Base-by-base conservation (phyloP, 2,329 filamentous ascomycete species). In the Aspergillus fumigatiaffinis region DNA sequence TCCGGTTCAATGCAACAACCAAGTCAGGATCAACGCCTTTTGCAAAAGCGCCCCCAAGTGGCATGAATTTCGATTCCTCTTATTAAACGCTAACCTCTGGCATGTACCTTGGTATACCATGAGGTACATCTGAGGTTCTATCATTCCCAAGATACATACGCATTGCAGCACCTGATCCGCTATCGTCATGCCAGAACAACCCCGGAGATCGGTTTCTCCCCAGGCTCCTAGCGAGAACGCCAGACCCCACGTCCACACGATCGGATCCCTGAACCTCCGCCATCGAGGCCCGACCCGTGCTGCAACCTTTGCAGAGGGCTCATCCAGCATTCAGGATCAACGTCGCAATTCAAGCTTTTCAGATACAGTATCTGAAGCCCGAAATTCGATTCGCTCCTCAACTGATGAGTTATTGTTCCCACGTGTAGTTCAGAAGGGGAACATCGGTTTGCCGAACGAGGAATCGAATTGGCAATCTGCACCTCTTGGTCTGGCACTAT, bases 401-500 rank as follows among this genome's bases (percentile, higher is more conserved):
- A 88, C 87, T 0, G 87, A 90, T 66, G 86, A 90, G 63, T 78
- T 94, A 26, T 77, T 93, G 7, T 77, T 84, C 28, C 80, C 79
- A 70, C 87, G 75, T 76, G 85, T 63, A 64, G 62, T 55, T 41
- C 77, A 62, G 65, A 71, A 65, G 51, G 54, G 55, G 25, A 62
- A 65, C 55, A 60, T 67, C 6, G 71, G 74, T 25, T 63, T 73
- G n/a, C 70, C 75, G 42, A 62, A 80, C 28, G 84, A 87, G 41
- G 79, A 84, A 53, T 88, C 89, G 1, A 81, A 86, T 59, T 91
- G 91, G 84, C 87, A 94, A 60, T 90, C 87, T 1, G 79, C 90
- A n/a, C 92, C 93, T 1, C 77, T 97, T 35, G 87, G 86, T 0
- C 88, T 96, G 70, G 92, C 91, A 2, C 81, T 97, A 50, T 77